Evolutionary conservation across 768 basidiomycete genomes (phyloP).

Genomic region (Infundibulicybe gibba): DNA sequence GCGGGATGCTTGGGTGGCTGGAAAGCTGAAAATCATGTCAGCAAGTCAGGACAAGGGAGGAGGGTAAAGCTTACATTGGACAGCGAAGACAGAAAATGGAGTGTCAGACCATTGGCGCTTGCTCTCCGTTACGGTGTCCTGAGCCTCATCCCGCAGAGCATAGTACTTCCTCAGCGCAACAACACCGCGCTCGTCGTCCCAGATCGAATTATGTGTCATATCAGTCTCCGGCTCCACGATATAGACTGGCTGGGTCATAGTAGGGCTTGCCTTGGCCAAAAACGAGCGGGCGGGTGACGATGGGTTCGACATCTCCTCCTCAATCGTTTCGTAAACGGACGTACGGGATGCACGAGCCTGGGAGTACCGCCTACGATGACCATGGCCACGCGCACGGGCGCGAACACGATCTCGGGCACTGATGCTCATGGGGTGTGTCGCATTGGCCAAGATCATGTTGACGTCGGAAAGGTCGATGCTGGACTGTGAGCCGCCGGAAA

Average conservation of each 20-base stretch:
- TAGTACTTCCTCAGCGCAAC: conserved; percentile 62
- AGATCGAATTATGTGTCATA: conserved; percentile 35
- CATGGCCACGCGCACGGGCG: conserved; percentile 54
- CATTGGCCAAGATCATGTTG: conserved; percentile 50
- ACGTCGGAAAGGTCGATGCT: conserved; percentile 72
- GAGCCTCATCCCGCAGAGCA: conserved; percentile 65
- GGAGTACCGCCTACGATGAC: conserved; percentile 70
- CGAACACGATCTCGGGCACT: conserved; percentile 39
- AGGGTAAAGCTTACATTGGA: conserved; percentile 57
- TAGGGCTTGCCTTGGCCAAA: conserved; percentile 30
- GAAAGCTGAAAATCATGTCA: conserved; percentile 46
- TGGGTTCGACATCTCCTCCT: conserved; percentile 55
- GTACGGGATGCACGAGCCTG: conserved; percentile 58
- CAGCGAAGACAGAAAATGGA: conserved; percentile 64
- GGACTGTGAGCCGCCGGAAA: conserved; percentile 71
- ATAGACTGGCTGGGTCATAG: conserved; percentile 40
- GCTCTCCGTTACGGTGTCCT: conserved; percentile 65
- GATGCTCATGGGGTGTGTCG: conserved; percentile 46
- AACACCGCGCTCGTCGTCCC: conserved; percentile 72
- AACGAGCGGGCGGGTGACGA: conserved; percentile 24
- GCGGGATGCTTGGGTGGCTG: conserved; percentile 60
- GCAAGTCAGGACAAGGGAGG: conserved; percentile 1
- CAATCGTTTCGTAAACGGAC: conserved; percentile 78
- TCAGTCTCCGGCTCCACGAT: conserved; percentile 57
- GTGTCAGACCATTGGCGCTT: conserved; percentile 66